Conservation (phyloP, 441 rosid genomes). For the Populus trichocarpa region DNA sequence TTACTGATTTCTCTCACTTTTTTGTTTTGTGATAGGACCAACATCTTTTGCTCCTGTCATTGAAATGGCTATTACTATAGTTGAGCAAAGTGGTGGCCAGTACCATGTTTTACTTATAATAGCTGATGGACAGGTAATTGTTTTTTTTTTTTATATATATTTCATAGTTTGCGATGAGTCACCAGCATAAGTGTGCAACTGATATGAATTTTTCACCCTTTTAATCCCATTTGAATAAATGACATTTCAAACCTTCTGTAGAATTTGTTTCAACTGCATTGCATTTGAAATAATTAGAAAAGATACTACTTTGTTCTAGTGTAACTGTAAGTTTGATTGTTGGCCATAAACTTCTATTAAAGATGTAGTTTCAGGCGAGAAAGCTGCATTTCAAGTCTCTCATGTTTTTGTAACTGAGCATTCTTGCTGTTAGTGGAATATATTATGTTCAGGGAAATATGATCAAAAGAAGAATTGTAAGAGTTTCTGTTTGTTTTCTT, state of each 20-base stretch:
- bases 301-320: background rate
- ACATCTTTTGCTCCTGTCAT: conserved; percentile 94
- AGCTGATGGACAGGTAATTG: conserved; percentile 77
- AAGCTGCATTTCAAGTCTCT: background rate
- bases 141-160: background rate
- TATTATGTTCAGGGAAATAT: background rate
- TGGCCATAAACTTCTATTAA: background rate
- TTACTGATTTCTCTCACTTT: background rate
- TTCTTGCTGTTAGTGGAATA: background rate
- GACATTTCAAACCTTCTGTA: background rate
- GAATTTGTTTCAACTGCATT: background rate
- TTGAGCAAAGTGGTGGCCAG: conserved; percentile 88
- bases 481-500: background rate
- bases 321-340: background rate
- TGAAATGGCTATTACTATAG: conserved; percentile 85
- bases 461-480: background rate
- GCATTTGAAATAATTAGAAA: conserved; percentile 1
- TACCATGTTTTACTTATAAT: conserved; percentile 47
- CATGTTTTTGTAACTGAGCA: background rate
- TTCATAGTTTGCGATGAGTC: background rate
- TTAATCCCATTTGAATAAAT: background rate
- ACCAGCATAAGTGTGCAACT: background rate
- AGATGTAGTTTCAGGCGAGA: background rate
- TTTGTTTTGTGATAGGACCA: conserved; percentile 51
- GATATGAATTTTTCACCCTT: background rate